phyloP scores from a whole-genome alignment of 2,329 filamentous ascomycete species.

The Xylaria sp. region DNA sequence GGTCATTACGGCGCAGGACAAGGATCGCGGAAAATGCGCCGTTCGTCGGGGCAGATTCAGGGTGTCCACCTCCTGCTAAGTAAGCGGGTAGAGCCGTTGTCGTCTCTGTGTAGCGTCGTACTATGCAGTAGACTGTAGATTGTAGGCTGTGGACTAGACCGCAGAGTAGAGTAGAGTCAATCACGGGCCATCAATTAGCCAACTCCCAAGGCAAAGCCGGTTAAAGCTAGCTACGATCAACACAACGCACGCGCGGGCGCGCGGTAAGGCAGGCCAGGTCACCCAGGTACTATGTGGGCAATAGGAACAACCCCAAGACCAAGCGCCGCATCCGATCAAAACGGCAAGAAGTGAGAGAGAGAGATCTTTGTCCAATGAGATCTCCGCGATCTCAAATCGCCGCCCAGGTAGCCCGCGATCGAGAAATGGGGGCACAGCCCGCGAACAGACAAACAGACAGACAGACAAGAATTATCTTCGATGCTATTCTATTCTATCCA shows the following conservation, averaged over 20 bases:
- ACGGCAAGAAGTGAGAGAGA: not conserved
- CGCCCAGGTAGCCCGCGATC: constrained; percentile 10
- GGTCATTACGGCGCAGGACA: not conserved
- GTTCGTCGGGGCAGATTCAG: no score
- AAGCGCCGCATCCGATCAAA: not conserved
- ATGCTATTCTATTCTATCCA: not conserved
- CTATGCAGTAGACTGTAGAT: not conserved
- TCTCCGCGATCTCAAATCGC: constrained; percentile 20
- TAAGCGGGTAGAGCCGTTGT: not conserved
- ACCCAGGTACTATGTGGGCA: no score
- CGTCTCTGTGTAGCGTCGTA: not conserved
- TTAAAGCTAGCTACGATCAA: no score
- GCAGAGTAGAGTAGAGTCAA: no score
- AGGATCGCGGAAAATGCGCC: not conserved
- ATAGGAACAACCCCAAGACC: no score
- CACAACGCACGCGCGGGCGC: no score
- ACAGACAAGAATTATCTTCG: not conserved
- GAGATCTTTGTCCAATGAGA: constrained; percentile 18
- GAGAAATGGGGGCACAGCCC: not conserved
- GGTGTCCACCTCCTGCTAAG: no score
- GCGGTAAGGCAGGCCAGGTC: no score
- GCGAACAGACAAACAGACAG: no score
- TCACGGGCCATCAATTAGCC: not conserved
- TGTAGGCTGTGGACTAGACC: no score
- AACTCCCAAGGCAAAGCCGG: not conserved